Evolutionary conservation across 2,329 filamentous ascomycete species (phyloP), one percentile per base, ranked within the genome.

Genomic region (Cyphellophora attinorum): DNA sequence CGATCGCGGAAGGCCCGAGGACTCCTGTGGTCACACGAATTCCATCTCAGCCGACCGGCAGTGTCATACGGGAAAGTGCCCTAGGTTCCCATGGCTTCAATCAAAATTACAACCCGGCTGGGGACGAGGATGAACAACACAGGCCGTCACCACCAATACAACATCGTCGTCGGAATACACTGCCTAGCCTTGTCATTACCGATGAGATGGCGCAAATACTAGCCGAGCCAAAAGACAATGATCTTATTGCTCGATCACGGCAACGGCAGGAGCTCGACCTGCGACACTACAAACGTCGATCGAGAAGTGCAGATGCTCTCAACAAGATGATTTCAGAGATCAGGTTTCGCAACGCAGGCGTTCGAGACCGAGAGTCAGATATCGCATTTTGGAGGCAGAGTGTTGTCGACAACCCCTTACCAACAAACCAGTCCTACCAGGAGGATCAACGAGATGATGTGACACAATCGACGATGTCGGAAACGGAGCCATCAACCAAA

Each of bases 151-250:
- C 37, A 15, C n/a, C n/a, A n/a, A n/a, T n/a, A n/a, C 41, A 34
- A 39, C 44, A 37, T 37, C 31, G 35, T 38, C 41, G 63, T 40
- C 56, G 63, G 29, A 62, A 61, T 5, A 65, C 62, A 1, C 49
- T 65, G 11, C 62, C 63, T 1, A 65, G 61, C 38, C 43, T 65
- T 25, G 51, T 64, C 8, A 53, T 65, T 21, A 60, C 58, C 5
- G 57, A 64, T 11, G 54, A 61, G 6, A 60, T 17, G 31, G 33
- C 27, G n/a, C 33, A 35, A 18, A 31, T 19, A 15, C 19, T 35
- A 12, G 23, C 27, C n/a, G 29, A 12, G 15, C 29, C 29, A 19
- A 12, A 29, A 5, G 33, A 35, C 23, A 10, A 18, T 8, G 31
- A 34, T 5, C 31, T 27, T 6, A 18, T 18, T 11, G n/a, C 23